Evolutionary conservation across 495 filamentous ascomycete species (phyloP).

Genomic region (Aspergillus taichungensis): DNA sequence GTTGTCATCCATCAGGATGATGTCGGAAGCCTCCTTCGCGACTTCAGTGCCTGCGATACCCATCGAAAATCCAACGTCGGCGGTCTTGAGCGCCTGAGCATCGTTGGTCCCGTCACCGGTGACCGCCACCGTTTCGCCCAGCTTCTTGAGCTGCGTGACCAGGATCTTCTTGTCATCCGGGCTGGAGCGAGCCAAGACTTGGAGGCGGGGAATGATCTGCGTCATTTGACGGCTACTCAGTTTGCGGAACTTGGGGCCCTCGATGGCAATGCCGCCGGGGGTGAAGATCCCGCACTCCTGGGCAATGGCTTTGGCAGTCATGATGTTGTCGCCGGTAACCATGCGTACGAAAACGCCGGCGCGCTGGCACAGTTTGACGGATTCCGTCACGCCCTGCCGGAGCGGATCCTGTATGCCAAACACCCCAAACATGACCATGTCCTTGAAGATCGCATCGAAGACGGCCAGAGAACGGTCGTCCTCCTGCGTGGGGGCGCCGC

Average conservation of each 20-base stretch:
- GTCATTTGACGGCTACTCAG: constrained; percentile 60
- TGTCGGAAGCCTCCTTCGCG: constrained; percentile 87
- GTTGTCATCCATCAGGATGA: constrained; percentile 90
- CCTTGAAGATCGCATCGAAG: constrained; percentile 71
- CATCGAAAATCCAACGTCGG: constrained; percentile 91
- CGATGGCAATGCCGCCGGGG: constrained; percentile 67
- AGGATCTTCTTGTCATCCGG: constrained; percentile 79
- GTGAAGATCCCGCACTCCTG: constrained; percentile 75
- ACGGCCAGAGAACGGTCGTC: constrained; percentile 60
- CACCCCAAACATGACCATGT: constrained; percentile 70
- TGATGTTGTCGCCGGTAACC: constrained; percentile 85
- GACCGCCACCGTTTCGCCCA: constrained; percentile 86
- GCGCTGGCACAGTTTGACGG: constrained; percentile 62
- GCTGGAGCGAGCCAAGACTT: constrained; percentile 77
- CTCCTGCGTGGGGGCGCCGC: constrained; percentile 52
- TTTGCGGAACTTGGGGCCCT: constrained; percentile 71
- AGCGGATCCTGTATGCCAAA: constrained; percentile 87
- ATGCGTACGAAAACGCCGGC: constrained; percentile 83
- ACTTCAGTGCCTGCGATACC: constrained; percentile 86
- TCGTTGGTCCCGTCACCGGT: constrained; percentile 93
- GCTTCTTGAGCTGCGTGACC: constrained; percentile 69
- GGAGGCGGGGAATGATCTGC: constrained; percentile 60
- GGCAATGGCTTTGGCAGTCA: constrained; percentile 81
- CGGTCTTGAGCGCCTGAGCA: constrained; percentile 76
- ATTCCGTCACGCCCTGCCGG: constrained; percentile 64